A percentile compares a stretch with the other conserved stretches of the same genome.
Conservation (phyloP, 2,329 filamentous ascomycete genomes). For the Hypoxylon rubiginosum region DNA sequence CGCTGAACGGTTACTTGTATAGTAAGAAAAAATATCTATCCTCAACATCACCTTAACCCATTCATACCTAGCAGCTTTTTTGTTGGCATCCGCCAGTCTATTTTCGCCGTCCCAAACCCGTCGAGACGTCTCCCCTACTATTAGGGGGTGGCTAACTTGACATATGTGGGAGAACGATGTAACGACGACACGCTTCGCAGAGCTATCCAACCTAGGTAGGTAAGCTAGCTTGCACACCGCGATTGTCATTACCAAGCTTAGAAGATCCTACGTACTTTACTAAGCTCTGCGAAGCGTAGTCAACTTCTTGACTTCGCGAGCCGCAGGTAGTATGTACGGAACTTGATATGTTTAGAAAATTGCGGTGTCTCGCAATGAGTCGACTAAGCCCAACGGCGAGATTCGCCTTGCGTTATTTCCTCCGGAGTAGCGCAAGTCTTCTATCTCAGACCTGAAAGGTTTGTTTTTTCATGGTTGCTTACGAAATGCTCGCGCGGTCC, state of each 20-base stretch:
- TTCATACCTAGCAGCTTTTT: constrained; percentile 10
- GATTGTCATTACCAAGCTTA: constrained; percentile 5
- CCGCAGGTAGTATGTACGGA: constrained; percentile 7
- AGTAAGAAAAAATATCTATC: constrained; percentile 3
- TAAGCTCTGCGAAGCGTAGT: constrained; percentile 17
- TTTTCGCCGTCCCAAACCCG: neutral
- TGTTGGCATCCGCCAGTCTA: neutral
- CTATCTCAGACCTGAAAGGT: neutral
- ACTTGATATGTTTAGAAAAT: neutral
- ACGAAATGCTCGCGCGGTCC: constrained; percentile 1
- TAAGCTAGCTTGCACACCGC: constrained; percentile 1
- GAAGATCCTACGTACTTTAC: constrained; percentile 8
- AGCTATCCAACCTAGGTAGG: neutral
- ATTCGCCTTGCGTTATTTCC: neutral
- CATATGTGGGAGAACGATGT: neutral
- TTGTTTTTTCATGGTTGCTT: neutral
- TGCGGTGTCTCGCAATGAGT: neutral
- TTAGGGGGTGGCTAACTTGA: neutral
- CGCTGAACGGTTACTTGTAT: constrained; percentile 9
- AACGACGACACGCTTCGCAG: neutral
- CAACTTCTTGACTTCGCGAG: neutral
- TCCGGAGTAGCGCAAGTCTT: neutral
- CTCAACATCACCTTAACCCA: neutral
- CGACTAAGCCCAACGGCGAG: constrained; percentile 5
- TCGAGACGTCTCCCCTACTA: neutral